phyloP scores from a whole-genome alignment of 441 rosid genomes.

The Syzygium syzygioides region DNA sequence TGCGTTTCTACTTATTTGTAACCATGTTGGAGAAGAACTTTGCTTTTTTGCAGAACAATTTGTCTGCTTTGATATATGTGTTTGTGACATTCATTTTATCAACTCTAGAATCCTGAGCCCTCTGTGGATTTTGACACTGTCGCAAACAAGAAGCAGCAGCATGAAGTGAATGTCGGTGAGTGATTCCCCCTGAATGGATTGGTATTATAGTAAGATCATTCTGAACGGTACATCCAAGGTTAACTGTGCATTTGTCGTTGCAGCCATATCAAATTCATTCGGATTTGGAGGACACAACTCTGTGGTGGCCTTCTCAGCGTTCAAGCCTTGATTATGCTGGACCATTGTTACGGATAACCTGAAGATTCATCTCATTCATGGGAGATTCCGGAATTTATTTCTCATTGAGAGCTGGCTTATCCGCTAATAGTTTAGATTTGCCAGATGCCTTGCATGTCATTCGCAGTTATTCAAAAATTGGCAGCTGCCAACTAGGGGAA shows the following conservation, averaged over 20 bases:
- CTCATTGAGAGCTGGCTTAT: not conserved
- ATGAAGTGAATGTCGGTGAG: slow-evolving; percentile 96
- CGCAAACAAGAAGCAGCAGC: slow-evolving; percentile 73
- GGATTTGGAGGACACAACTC: slow-evolving; percentile 99
- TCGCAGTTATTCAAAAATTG: not conserved
- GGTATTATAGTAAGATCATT: not conserved
- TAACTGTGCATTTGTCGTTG: not conserved
- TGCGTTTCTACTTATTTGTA: not conserved
- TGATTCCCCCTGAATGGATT: not conserved
- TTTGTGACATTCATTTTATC: not conserved
- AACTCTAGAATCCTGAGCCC: slow-evolving; percentile 80
- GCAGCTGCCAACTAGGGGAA: not conserved
- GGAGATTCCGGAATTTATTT: not conserved
- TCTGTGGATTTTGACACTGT: slow-evolving; percentile 86
- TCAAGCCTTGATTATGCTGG: slow-evolving; percentile 44
- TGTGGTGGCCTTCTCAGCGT: slow-evolving; percentile 80
- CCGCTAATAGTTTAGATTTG: not conserved
- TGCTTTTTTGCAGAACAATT: not conserved
- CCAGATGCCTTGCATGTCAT: not conserved
- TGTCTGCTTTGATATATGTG: not conserved
- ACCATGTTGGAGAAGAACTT: not conserved
- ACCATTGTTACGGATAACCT: not conserved
- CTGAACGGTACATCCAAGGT: not conserved
- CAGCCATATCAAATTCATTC: slow-evolving; percentile 80
- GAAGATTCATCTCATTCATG: not conserved